Percentiles rank a stretch among this genome's conserved stretches.
Conservation (phyloP, 441 rosid genomes). For the Populus hybrid region DNA sequence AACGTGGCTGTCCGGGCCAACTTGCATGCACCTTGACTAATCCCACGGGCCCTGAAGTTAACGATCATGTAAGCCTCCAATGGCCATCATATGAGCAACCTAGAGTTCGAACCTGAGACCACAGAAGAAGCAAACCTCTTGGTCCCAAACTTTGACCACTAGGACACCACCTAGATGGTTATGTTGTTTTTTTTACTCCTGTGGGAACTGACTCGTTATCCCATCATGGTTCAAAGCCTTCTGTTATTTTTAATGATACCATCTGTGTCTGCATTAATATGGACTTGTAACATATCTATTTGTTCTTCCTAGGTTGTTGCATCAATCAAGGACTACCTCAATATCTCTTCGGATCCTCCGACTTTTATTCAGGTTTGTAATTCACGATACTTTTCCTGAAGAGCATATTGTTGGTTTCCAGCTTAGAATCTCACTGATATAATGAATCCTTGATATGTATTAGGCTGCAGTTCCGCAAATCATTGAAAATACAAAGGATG, state of each 20-base stretch:
- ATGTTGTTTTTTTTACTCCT: neutral
- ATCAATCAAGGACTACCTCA: constrained; percentile 39
- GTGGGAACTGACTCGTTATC: neutral
- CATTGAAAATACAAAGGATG: constrained; percentile 51
- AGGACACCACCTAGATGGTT: too few relatives aligned
- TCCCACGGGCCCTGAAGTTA: too few relatives aligned
- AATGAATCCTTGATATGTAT: neutral
- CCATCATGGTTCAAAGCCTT: too few relatives aligned
- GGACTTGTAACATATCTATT: neutral
- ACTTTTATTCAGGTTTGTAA: constrained; percentile 59
- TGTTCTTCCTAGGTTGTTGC: constrained; percentile 21
- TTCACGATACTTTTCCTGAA: constrained; percentile 2
- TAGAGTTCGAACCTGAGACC: too few relatives aligned
- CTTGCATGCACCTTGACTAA: too few relatives aligned
- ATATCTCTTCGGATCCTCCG: constrained; percentile 45
- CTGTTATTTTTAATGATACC: too few relatives aligned
- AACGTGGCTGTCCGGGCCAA: too few relatives aligned
- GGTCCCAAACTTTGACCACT: too few relatives aligned
- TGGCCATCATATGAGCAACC: too few relatives aligned
- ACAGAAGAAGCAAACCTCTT: too few relatives aligned
- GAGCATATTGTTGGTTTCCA: neutral
- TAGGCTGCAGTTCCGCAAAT: constrained; percentile 73
- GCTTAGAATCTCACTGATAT: neutral
- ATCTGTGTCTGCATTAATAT: too few relatives aligned
- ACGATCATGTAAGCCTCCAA: too few relatives aligned